Base-by-base conservation (phyloP, 106 monocot species). In the Dendrobium officinale region DNA sequence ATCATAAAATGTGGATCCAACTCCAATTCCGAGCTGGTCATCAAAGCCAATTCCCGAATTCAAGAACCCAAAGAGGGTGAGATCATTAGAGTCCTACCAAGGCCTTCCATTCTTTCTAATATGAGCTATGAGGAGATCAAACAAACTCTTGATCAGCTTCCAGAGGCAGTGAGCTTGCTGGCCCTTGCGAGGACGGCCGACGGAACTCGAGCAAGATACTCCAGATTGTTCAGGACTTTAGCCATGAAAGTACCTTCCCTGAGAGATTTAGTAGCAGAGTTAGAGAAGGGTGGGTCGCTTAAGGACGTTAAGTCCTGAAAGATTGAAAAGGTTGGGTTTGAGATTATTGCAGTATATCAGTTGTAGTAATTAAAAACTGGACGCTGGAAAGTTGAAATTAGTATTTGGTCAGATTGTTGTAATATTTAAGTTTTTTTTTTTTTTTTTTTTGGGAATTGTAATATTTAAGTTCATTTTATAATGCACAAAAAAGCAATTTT, bases 1-100 rank as follows among this genome's bases (percentile, higher is more conserved):
- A 99, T 99, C 77, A 85, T 99, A 78, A 99, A 99, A 81, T 99
- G 98, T 80, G 98, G 98, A 15, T 89, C 98, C 19, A 99, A 93
- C 77, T 95, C 95, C 18, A 90, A 80, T 18, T 88, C 79, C 15
- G 98, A 95, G 61, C 83, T 99, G 44, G 95, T 99, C 20, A 88
- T 99, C 68, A 99, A 99, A 87, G 93, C 95, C 9, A 95, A 99
- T 49, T 86, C 89, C 2, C 84, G 78, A 2, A 89, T 91, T 7
- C 90, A 94, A 64, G 98, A 93, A 9, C 92, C 95, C 3, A 98
- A 95, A 82, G 95, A 91, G 29, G 86, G 78, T 27, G 98, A 99
- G 83, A 93, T 99, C 43, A 75, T 99, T 15, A 88, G 92, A 76
- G 88, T 95, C 70, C 70, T 88, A 70, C 98, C 98, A 48, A 88